phyloP scores from a whole-genome alignment of 441 rosid genomes.

The Euphorbia schlechtendalii region DNA sequence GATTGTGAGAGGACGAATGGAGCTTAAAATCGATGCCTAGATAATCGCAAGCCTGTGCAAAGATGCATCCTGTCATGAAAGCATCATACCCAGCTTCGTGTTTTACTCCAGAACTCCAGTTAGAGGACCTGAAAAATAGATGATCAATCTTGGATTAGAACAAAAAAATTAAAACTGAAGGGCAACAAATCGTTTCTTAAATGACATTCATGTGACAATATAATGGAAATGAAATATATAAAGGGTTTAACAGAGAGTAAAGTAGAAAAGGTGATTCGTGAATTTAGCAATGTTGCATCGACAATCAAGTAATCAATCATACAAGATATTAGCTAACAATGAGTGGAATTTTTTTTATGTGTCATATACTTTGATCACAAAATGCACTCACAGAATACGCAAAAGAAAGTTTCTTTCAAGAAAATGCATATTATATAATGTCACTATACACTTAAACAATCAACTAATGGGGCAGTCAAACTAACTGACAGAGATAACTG shows the following conservation, averaged over 20 bases:
- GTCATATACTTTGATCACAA: too few relatives aligned
- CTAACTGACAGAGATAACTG: slow-evolving; percentile 1
- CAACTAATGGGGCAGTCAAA: too few relatives aligned
- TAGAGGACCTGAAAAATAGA: slow-evolving; percentile 50
- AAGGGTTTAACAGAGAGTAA: background rate
- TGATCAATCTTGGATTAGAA: slow-evolving; percentile 13
- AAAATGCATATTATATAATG: background rate
- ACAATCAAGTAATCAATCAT: background rate
- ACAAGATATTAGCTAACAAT: too few relatives aligned
- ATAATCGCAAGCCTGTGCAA: slow-evolving; percentile 76
- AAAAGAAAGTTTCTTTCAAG: background rate
- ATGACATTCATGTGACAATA: background rate
- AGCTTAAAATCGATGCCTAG: slow-evolving; percentile 59
- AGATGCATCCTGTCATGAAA: slow-evolving; percentile 93
- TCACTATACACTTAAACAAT: too few relatives aligned
- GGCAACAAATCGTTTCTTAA: background rate
- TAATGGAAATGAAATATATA: background rate
- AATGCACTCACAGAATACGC: background rate
- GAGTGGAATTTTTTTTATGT: too few relatives aligned
- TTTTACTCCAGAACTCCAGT: slow-evolving; percentile 77
- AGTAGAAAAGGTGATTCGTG: background rate
- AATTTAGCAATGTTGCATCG: background rate
- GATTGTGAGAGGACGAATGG: slow-evolving; percentile 32
- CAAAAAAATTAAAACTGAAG: slow-evolving; percentile 9
- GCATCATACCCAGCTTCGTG: slow-evolving; percentile 99